These are phyloP conservation scores for Scleromitrula shiraiana DNA, from an alignment of 2,329 filamentous ascomycete genomes.

Conservation along the genomic window DNA sequence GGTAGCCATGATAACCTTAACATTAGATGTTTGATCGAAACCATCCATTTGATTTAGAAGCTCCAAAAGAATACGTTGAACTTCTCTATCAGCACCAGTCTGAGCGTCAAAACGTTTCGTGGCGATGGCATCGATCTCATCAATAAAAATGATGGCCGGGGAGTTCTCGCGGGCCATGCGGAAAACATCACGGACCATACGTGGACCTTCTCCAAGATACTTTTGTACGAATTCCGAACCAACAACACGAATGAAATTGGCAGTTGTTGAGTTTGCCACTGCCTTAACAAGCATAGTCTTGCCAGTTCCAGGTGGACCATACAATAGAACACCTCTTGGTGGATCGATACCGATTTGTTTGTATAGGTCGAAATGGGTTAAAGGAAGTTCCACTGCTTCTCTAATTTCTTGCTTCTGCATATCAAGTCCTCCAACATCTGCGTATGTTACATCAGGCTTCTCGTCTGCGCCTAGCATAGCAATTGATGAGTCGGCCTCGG, in stretches of 20 bases:
- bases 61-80: conserved; percentile 96
- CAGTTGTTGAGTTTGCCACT: conserved; percentile 95
- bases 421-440: conserved; percentile 92
- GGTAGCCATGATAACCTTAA: conserved; percentile 99
- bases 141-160: conserved; percentile 98
- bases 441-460: conserved; percentile 97
- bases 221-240: conserved; percentile 99
- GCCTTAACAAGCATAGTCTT: conserved; percentile 99
- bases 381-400: conserved; percentile 90
- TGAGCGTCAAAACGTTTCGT: conserved; percentile 99
- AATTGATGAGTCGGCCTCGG: conserved; percentile 96
- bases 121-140: conserved; percentile 97
- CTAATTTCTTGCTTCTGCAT: conserved; percentile 99
- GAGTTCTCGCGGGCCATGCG: conserved; percentile 98
- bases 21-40: conserved; percentile 97
- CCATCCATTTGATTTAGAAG: conserved; percentile 99
- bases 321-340: conserved; percentile 89
- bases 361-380: conserved; percentile 97
- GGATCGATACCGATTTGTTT: conserved; percentile 99
- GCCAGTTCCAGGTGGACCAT: conserved; percentile 90
- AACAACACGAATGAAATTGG: conserved; percentile 96
- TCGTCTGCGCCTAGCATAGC: conserved; percentile 95
- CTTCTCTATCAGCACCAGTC: conserved; percentile 94
- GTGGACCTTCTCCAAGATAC: conserved; percentile 92
- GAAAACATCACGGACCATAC: conserved; percentile 99